Conservation (phyloP, 768 basidiomycete genomes). For the Trametes cingulata region DNA sequence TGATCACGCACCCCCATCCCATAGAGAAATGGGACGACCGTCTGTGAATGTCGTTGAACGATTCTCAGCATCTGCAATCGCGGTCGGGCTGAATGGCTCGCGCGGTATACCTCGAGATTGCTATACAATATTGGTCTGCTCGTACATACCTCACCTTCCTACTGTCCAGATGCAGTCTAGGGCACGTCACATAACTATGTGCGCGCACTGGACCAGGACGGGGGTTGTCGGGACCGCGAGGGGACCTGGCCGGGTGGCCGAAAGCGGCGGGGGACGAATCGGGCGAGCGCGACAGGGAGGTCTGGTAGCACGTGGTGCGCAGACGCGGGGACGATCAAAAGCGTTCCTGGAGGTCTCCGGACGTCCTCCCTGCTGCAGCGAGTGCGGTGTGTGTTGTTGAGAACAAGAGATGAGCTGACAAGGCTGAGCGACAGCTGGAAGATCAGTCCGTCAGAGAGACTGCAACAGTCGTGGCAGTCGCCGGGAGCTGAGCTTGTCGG, state of each 20-base stretch:
- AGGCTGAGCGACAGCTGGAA: neutral
- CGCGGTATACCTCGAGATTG: too few species aligned
- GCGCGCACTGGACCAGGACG: neutral
- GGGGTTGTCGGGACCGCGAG: neutral
- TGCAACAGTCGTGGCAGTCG: neutral
- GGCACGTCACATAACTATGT: neutral
- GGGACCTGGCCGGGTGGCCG: neutral
- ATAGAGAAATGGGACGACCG: too few species aligned
- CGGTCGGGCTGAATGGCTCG: too few species aligned
- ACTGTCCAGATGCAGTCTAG: too few species aligned
- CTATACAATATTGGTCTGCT: too few species aligned
- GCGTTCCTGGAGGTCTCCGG: neutral
- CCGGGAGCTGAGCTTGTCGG: neutral
- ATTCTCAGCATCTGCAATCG: too few species aligned
- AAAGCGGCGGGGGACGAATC: slow-evolving; percentile 1
- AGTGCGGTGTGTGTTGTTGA: neutral
- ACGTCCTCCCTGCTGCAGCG: neutral
- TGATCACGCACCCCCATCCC: too few species aligned
- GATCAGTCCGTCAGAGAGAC: neutral
- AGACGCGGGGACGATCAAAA: neutral
- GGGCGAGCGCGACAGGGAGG: neutral
- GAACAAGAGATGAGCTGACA: neutral
- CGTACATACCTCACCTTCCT: too few species aligned
- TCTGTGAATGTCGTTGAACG: too few species aligned
- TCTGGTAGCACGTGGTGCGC: slow-evolving; percentile 15